phyloP scores from a whole-genome alignment of 179 eudicot species.

The Monotropa hypopitys region DNA sequence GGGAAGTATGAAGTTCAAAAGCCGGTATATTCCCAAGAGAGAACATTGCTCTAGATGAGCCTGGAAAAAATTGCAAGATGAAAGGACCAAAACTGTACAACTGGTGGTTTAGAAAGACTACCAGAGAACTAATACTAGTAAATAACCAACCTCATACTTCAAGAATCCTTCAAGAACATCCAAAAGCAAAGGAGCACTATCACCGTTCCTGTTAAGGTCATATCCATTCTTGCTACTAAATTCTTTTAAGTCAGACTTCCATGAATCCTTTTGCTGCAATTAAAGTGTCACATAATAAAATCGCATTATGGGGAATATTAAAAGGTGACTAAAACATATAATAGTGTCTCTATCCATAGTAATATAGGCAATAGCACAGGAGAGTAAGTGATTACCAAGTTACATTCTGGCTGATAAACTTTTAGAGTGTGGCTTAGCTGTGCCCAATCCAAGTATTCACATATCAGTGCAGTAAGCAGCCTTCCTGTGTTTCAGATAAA shows the following conservation, averaged over 20 bases:
- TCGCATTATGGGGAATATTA: neutral
- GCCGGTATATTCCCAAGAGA: neutral
- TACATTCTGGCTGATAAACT: slow-evolving; percentile 92
- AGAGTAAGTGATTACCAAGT: slow-evolving; percentile 43
- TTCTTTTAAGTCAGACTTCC: slow-evolving; percentile 92
- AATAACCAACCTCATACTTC: slow-evolving; percentile 51
- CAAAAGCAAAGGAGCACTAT: slow-evolving; percentile 77
- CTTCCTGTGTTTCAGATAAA: slow-evolving; percentile 48
- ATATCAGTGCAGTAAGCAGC: slow-evolving; percentile 73
- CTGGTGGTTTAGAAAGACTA: neutral
- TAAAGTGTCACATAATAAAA: slow-evolving; percentile 3
- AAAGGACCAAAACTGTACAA: neutral
- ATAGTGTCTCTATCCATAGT: neutral
- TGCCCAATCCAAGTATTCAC: slow-evolving; percentile 99
- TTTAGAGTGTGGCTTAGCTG: slow-evolving; percentile 78
- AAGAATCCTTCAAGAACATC: slow-evolving; percentile 96
- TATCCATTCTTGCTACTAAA: slow-evolving; percentile 86
- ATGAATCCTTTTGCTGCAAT: slow-evolving; percentile 71
- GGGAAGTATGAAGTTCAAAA: neutral
- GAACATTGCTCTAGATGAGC: neutral
- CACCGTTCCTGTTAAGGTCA: slow-evolving; percentile 75
- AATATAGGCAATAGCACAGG: neutral
- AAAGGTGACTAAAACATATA: neutral
- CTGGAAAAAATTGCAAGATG: neutral
- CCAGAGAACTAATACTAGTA: neutral